Conservation (phyloP, 2,329 filamentous ascomycete genomes). For the Ceratocystis eucalypticola region DNA sequence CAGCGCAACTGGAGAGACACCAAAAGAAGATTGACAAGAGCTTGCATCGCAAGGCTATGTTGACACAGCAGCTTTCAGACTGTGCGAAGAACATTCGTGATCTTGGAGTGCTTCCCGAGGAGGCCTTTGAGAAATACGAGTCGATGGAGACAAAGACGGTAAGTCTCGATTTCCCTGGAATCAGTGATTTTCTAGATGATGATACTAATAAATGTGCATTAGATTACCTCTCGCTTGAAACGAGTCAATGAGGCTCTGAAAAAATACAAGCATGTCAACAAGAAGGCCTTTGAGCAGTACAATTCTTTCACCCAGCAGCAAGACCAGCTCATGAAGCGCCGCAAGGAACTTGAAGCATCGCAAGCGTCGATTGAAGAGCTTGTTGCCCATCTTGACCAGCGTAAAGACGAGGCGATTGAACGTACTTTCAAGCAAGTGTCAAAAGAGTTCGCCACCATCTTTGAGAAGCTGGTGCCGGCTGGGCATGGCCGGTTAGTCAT, state of each 20-base stretch:
- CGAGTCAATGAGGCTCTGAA: constrained; percentile 88
- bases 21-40: constrained; percentile 87
- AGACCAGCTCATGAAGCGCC: constrained; percentile 69
- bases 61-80: constrained; percentile 64
- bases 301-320: constrained; percentile 91
- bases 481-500: constrained; percentile 87
- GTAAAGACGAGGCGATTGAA: constrained; percentile 96
- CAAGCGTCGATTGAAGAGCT: constrained; percentile 83
- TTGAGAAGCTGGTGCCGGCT: constrained; percentile 87
- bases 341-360: constrained; percentile 74
- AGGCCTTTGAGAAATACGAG: constrained; percentile 83
- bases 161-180: constrained; percentile 24
- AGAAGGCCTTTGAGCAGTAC: constrained; percentile 98
- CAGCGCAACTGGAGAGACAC: constrained; percentile 65
- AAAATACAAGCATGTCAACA: constrained; percentile 97
- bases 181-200: not conserved
- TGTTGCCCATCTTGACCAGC: constrained; percentile 80
- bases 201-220: constrained; percentile 7
- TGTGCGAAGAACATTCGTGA: constrained; percentile 82
- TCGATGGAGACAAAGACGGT: constrained; percentile 67
- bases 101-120: constrained; percentile 81
- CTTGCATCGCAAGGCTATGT: constrained; percentile 71
- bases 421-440: constrained; percentile 97
- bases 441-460: constrained; percentile 81
- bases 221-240: constrained; percentile 58